phyloP scores from a whole-genome alignment of 2,329 filamentous ascomycete genomes.

The Fusarium sp. region DNA sequence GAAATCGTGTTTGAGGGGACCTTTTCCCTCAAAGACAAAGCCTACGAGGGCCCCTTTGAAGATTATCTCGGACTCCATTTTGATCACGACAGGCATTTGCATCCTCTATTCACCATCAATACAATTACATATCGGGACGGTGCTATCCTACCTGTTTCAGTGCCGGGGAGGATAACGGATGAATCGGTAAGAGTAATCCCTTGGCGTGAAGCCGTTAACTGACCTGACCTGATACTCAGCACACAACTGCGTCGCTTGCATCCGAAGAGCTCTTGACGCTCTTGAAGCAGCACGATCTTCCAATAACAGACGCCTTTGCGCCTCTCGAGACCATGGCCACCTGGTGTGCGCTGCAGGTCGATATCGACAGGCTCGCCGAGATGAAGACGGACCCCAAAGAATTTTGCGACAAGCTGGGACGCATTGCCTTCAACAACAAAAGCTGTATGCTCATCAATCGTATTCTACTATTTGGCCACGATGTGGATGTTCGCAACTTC shows the following conservation, averaged over 20 bases:
- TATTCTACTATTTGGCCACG: slow-evolving; percentile 62
- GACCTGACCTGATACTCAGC: not conserved
- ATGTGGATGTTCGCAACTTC: slow-evolving; percentile 63
- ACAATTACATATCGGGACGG: slow-evolving; percentile 34
- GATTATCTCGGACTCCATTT: slow-evolving; percentile 39
- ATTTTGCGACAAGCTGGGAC: slow-evolving; percentile 29
- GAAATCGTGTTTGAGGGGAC: slow-evolving; percentile 68
- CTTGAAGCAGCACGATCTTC: slow-evolving; percentile 51
- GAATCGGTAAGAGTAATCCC: slow-evolving; percentile 12
- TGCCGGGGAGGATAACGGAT: slow-evolving; percentile 23
- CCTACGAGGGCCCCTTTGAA: slow-evolving; percentile 65
- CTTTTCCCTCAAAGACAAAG: slow-evolving; percentile 52
- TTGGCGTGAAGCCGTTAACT: not conserved
- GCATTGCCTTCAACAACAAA: slow-evolving; percentile 24
- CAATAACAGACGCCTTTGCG: slow-evolving; percentile 60
- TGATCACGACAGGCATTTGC: not conserved
- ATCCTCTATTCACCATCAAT: slow-evolving; percentile 28
- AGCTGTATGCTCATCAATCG: slow-evolving; percentile 62
- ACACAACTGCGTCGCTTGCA: slow-evolving; percentile 18
- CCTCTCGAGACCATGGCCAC: slow-evolving; percentile 64
- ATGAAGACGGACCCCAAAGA: slow-evolving; percentile 19
- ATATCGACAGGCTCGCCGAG: slow-evolving; percentile 69
- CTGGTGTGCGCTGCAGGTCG: slow-evolving; percentile 69
- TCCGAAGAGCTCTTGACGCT: slow-evolving; percentile 17
- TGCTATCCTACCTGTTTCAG: slow-evolving; percentile 33